These are phyloP conservation scores for Penicillium sp. DNA, from an alignment of 2,329 filamentous ascomycete genomes.

Conservation along the genomic window DNA sequence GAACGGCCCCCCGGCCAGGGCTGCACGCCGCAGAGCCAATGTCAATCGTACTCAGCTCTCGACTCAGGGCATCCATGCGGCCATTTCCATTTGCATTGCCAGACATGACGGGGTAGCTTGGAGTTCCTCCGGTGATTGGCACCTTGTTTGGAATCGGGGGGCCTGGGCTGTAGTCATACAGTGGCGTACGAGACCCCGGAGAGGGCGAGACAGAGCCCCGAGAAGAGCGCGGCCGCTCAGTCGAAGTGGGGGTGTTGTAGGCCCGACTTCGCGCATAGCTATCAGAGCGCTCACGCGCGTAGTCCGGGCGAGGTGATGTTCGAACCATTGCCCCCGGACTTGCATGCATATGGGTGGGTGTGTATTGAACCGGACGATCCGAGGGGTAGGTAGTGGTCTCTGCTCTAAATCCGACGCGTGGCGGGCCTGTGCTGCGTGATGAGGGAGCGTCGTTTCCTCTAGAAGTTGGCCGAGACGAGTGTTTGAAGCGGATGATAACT, in stretches of 20 bases:
- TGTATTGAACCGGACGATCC: constrained; percentile 20
- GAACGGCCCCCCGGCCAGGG: constrained; percentile 27
- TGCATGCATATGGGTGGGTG: constrained; percentile 18
- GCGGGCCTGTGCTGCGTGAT: constrained; percentile 18
- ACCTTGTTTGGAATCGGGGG: constrained; percentile 48
- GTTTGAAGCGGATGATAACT: constrained; percentile 50
- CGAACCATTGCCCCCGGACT: constrained; percentile 18
- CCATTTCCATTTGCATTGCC: constrained; percentile 27
- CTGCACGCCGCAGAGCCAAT: constrained; percentile 44
- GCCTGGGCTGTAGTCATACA: constrained; percentile 35
- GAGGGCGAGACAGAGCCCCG: constrained; percentile 35
- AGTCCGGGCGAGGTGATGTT: constrained; percentile 24
- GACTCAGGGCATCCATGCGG: constrained; percentile 53
- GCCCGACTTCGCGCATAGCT: constrained; percentile 18
- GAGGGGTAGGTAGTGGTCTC: constrained; percentile 15
- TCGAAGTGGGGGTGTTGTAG: constrained; percentile 29
- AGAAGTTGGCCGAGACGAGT: constrained; percentile 33
- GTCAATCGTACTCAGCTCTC: constrained; percentile 57
- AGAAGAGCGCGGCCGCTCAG: constrained; percentile 24
- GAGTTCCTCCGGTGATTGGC: constrained; percentile 36
- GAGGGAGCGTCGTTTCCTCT: constrained; percentile 20
- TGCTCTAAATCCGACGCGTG: constrained; percentile 26
- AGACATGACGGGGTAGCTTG: constrained; percentile 31
- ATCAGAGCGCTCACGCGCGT: constrained; percentile 20
- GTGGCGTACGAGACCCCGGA: constrained; percentile 27